phyloP scores from a whole-genome alignment of 176 grass and related monocot genomes.

The Hsuehochloa calcarea region DNA sequence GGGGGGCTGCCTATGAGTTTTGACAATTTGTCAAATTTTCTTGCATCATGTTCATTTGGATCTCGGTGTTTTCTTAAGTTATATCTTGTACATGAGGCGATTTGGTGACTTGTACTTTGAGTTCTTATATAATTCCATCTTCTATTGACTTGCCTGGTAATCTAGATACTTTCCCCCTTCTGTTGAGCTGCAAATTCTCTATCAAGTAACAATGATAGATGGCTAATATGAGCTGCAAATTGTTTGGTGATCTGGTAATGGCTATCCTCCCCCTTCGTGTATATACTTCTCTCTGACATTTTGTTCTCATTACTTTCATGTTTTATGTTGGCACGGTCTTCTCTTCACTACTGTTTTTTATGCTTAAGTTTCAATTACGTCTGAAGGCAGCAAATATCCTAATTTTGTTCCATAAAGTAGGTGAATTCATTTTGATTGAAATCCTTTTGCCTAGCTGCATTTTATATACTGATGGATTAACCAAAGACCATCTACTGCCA shows the following conservation, averaged over 20 bases:
- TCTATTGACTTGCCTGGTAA: neutral
- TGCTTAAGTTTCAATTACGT: neutral
- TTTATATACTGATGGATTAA: neutral
- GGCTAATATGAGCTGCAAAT: neutral
- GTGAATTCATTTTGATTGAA: neutral
- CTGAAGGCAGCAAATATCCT: neutral
- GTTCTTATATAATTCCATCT: neutral
- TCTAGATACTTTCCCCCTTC: neutral
- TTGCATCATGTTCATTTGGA: neutral
- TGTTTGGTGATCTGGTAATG: neutral
- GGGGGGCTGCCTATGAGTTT: neutral
- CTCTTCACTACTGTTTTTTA: neutral
- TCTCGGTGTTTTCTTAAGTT: neutral
- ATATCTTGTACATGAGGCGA: neutral
- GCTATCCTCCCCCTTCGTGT: neutral
- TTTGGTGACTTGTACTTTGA: neutral
- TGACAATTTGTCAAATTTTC: neutral
- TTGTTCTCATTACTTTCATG: neutral
- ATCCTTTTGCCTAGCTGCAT: neutral
- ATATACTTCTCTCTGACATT: neutral
- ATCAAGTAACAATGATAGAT: neutral
- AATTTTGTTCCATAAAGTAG: neutral
- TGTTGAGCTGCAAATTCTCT: neutral
- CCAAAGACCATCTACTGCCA: neutral
- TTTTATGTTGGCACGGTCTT: neutral